Conservation (phyloP, 305 asterid genomes). For the Fraxinus baroniana region DNA sequence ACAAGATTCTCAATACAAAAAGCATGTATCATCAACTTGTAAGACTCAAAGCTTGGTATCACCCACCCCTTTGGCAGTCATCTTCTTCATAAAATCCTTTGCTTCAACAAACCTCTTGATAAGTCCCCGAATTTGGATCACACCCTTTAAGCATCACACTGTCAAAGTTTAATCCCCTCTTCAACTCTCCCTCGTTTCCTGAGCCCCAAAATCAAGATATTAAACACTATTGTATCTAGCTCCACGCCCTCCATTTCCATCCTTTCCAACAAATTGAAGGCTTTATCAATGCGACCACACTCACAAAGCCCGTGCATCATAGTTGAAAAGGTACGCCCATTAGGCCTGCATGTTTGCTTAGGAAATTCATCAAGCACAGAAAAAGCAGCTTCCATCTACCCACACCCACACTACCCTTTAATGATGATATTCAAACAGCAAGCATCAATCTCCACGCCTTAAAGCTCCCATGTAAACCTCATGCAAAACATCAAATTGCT, state of each 20-base stretch:
- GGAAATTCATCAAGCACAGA: constrained; percentile 88
- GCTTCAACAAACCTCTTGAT: constrained; percentile 67
- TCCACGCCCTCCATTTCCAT: constrained; percentile 70
- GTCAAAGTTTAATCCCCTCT: constrained; percentile 57
- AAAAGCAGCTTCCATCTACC: constrained; percentile 53
- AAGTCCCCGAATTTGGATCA: constrained; percentile 69
- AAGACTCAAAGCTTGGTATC: constrained; percentile 70
- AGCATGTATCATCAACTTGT: constrained; percentile 51
- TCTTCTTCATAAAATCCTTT: constrained; percentile 46
- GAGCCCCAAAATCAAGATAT: constrained; percentile 63
- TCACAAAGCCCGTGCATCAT: constrained; percentile 69
- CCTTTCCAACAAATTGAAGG: constrained; percentile 53
- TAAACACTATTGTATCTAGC: constrained; percentile 58
- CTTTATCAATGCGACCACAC: constrained; percentile 49
- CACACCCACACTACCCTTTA: constrained; percentile 66
- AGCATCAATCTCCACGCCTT: constrained; percentile 73
- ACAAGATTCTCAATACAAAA: constrained; percentile 46
- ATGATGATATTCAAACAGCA: constrained; percentile 76
- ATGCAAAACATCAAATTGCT: constrained; percentile 70
- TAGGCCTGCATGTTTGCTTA: constrained; percentile 63
- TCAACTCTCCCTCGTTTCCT: constrained; percentile 55
- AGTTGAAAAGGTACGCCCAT: constrained; percentile 63
- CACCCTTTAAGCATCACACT: constrained; percentile 57
- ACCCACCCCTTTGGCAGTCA: constrained; percentile 36
- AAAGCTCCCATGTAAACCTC: constrained; percentile 61